Evolutionary conservation across 805 yeast species (phyloP), one percentile per base, ranked within the genome.

Genomic region (Cyberlindnera misumaiensis): DNA sequence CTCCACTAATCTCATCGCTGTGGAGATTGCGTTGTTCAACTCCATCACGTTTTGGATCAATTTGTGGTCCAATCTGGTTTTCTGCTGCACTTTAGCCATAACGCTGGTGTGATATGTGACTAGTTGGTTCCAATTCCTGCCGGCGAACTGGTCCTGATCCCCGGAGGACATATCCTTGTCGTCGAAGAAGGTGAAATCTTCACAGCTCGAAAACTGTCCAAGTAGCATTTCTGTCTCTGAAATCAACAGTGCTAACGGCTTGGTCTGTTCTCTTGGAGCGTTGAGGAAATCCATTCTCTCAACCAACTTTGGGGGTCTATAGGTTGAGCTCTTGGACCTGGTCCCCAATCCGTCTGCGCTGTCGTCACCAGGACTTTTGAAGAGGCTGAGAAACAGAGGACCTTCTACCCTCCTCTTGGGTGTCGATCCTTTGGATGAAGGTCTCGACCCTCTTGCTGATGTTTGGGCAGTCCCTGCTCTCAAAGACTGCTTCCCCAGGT

Each of bases 41-140:
- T 51, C 53, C 37, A 51, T 45, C 10, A 49, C 38, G 14, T 42
- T 44, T 13, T 41, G 36, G 11, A 49, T 48, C 46, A 51, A 46
- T 14, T 15, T 30, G 29, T 36, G 42, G 36, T 43, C 46, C 18
- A 30, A 11, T 3, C 32, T 16, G 12, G 43, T n/a, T 30, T 36
- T 45, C 16, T 33, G 22, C 14, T 34, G 30, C 4, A 35, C 38
- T 14, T 35, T 41, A 5, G 28, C 13, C 13, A 30, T 28, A 9
- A 40, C 16, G 1, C 3, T n/a, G 17, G 24, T 20, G 27, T 44
- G 45, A 16, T 43, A 28, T 2, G 41, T 41, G 18, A 45, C 36
- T 17, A 46, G 34, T 1, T 16, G 24, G 24, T 42, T 25, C 48
- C 51, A 45, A 6, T 43, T 36, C 3, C 16, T 34, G 14, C 15